Base-by-base conservation (phyloP, 1,284 basidiomycete genomes). In the Malassezia globosa region DNA sequence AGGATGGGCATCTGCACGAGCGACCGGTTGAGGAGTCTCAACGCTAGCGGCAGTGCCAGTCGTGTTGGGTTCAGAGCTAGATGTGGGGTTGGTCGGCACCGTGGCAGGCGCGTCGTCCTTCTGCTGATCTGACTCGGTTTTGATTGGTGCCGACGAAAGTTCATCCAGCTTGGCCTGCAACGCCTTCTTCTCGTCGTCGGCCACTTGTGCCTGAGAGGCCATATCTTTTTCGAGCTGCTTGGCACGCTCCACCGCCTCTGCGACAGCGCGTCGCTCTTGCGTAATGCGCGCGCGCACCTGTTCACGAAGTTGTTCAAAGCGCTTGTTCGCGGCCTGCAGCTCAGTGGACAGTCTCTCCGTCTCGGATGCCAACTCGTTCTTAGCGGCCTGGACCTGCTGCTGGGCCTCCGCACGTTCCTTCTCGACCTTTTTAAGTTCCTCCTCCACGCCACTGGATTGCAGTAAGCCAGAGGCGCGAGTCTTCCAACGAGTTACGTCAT, bases 401-500 rank as follows among this genome's bases (percentile, higher is more conserved):
- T 63, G 53, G 3, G 59, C 55, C 22, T 60, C 54, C 4, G 54
- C 56, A 5, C 60, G 58, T 53, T 69, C 61, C 42, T 63, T 54
- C 52, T 69, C 65, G 21, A 54, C 60, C 50, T 61, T 61, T 37
- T 68, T 58, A 26, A 71, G 53, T 51, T 69, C 64, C 4, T 84
- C 81, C 13, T 87, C 86, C 58, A 86, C 82, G 43, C 87, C 84
- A 61, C 89, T 84, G 63, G 87, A 87, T 73, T 78, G 81, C 40
- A 92, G 75, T 25, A 90, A 76, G 51, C 85, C 83, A 22, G 80
- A 72, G 58, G 86, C 87, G 11, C 88, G 81, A 45, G 83, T 81
- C 72, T 89, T 85, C 87, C 87, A 90, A 54, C 80, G 80, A 37
- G 78, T 79, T 59, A 79, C 83, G 73, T 90, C 87, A 44, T 80